phyloP scores from a whole-genome alignment of 1,284 basidiomycete species.

The Stereum hirsutum region DNA sequence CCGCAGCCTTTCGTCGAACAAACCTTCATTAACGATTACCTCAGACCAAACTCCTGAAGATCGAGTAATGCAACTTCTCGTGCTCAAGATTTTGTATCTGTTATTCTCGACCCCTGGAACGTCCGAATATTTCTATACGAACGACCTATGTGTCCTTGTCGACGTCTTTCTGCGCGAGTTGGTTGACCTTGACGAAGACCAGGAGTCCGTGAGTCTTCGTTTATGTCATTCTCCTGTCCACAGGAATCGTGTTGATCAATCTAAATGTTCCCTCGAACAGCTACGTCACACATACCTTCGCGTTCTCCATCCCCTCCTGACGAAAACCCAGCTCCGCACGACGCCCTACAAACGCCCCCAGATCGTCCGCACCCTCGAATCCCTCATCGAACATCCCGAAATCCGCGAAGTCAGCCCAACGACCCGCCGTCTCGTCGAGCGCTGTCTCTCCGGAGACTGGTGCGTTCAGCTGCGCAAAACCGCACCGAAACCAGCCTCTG shows the following conservation, averaged over 20 bases:
- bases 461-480: slow-evolving; percentile 55
- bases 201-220: slow-evolving; percentile 68
- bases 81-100: slow-evolving; percentile 92
- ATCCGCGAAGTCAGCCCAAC: slow-evolving; percentile 82
- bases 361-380: slow-evolving; percentile 79
- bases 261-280: slow-evolving; percentile 27
- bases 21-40: neutral
- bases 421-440: slow-evolving; percentile 85
- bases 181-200: slow-evolving; percentile 86
- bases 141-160: slow-evolving; percentile 91
- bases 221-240: slow-evolving; percentile 1
- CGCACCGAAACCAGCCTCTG: slow-evolving; percentile 19
- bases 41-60: slow-evolving; percentile 83
- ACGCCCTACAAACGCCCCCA: slow-evolving; percentile 89
- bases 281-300: slow-evolving; percentile 95
- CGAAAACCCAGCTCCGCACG: slow-evolving; percentile 84
- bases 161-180: slow-evolving; percentile 95
- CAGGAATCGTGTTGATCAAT: neutral
- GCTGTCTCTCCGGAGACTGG: slow-evolving; percentile 86
- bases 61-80: slow-evolving; percentile 88
- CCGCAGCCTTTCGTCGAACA: too few species aligned
- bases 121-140: slow-evolving; percentile 96
- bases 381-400: slow-evolving; percentile 62
- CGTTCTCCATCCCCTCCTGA: slow-evolving; percentile 91
- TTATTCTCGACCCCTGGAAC: slow-evolving; percentile 92